Conservation (phyloP, 139 green algal species). For the Chlorella sorokiniana region DNA sequence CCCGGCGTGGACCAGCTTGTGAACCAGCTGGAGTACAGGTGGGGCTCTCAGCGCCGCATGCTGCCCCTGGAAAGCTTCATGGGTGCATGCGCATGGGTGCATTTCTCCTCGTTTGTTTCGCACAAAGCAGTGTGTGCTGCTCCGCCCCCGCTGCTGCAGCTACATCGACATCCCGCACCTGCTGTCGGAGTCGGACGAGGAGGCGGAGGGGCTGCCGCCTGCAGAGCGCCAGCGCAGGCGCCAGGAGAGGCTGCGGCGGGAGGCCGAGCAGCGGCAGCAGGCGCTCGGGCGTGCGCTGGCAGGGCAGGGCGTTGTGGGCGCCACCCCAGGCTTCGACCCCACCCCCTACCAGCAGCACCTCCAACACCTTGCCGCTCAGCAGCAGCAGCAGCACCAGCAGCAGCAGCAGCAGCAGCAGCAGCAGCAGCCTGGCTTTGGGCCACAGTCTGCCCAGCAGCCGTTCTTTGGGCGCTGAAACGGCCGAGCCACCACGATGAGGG, state of each 20-base stretch:
- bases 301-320: constrained; percentile 14
- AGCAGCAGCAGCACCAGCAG: background rate
- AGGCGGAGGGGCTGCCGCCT: constrained; percentile 1
- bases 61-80: background rate
- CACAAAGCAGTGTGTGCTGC: background rate
- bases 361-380: background rate
- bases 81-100: too few species aligned
- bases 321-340: constrained; percentile 6
- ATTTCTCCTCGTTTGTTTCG: background rate
- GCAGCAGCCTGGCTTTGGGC: background rate
- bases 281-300: constrained; percentile 1
- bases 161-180: constrained; percentile 32
- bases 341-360: constrained; percentile 30
- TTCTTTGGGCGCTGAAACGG: too few species aligned
- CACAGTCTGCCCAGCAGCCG: too few species aligned
- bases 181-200: constrained; percentile 18
- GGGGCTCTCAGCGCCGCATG: too few species aligned
- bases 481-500: background rate
- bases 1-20: constrained; percentile 1
- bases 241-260: constrained; percentile 1
- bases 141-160: background rate
- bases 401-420: constrained; percentile 15
- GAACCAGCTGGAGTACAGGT: constrained; percentile 21
- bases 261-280: constrained; percentile 4
- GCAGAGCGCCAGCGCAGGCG: constrained; percentile 7